These are phyloP conservation scores for Pichia pseudocactophila DNA, from an alignment of 805 yeast genomes.

Conservation along the genomic window DNA sequence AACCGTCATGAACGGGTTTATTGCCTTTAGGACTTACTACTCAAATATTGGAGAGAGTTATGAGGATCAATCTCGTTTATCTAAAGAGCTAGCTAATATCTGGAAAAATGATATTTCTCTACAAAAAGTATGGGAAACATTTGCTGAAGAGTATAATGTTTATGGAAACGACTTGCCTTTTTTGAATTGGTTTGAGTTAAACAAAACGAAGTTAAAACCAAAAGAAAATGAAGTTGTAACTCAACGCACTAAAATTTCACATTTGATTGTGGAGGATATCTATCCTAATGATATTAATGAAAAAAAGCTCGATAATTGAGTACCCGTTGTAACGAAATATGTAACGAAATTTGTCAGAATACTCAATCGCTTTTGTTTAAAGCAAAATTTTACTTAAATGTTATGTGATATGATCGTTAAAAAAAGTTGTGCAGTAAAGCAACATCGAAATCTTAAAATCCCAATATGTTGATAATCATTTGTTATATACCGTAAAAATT, in stretches of 20 bases:
- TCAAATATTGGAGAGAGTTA: conserved; percentile 16
- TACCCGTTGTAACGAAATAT: no score
- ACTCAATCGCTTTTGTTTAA: no score
- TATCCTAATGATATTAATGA: no score
- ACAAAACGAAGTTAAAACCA: neutral
- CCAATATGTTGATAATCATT: no score
- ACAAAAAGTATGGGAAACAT: conserved; percentile 26
- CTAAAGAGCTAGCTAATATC: conserved; percentile 19
- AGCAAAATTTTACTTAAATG: no score
- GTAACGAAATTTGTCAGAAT: no score
- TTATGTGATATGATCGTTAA: no score
- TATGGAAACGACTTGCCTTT: conserved; percentile 8
- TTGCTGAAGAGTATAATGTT: conserved; percentile 25
- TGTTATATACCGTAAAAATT: no score
- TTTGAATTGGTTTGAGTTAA: conserved; percentile 15
- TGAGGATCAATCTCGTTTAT: conserved; percentile 16
- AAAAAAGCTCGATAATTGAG: no score
- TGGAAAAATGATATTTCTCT: conserved; percentile 23
- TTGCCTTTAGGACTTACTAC: conserved; percentile 26
- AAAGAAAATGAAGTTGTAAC: conserved; percentile 1
- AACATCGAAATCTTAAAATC: no score
- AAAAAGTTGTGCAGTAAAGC: no score
- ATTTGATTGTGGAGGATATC: conserved; percentile 17
- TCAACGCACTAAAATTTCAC: conserved; percentile 10
- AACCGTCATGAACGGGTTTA: conserved; percentile 18